Percentiles rank a stretch among this genome's conserved stretches.
Evolutionary conservation across 1,139 yeast genomes (phyloP).

Genomic region (Pneumocystis jirovecii): DNA sequence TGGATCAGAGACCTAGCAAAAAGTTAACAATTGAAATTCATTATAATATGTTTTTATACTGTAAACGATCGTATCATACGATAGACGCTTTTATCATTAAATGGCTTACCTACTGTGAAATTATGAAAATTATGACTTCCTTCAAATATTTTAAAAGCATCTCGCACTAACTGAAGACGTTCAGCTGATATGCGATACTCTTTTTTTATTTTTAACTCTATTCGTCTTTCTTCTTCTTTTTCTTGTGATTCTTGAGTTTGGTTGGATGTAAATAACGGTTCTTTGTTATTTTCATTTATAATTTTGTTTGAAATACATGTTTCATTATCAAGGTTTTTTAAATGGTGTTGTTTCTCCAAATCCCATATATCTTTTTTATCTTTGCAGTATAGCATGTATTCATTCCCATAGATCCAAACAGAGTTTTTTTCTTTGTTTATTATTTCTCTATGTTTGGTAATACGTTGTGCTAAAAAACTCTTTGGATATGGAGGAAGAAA

Average conservation of each 20-base stretch:
- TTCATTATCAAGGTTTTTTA: background rate
- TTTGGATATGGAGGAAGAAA: conserved; percentile 80
- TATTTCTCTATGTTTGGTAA: background rate
- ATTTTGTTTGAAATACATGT: background rate
- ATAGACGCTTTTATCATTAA: conserved; percentile 68
- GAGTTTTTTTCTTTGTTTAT: background rate
- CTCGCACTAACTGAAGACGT: conserved; percentile 47
- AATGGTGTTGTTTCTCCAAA: background rate
- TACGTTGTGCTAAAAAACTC: conserved; percentile 45
- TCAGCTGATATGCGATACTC: conserved; percentile 48
- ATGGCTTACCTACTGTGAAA: conserved; percentile 79
- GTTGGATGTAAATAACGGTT: background rate
- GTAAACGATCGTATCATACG: conserved; percentile 66
- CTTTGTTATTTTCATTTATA: background rate
- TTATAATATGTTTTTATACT: conserved; percentile 20
- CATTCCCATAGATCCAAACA: background rate
- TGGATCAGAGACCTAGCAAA: conserved; percentile 49
- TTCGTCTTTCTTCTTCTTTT: background rate
- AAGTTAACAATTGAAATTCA: background rate
- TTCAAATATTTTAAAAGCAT: conserved; percentile 55
- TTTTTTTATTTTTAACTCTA: conserved; percentile 33
- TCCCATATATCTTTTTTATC: background rate
- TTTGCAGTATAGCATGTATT: background rate
- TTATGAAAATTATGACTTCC: conserved; percentile 94
- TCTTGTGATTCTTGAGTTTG: background rate